Evolutionary conservation across 106 monocot species (phyloP).

Genomic region (Amphibolis antarctica): DNA sequence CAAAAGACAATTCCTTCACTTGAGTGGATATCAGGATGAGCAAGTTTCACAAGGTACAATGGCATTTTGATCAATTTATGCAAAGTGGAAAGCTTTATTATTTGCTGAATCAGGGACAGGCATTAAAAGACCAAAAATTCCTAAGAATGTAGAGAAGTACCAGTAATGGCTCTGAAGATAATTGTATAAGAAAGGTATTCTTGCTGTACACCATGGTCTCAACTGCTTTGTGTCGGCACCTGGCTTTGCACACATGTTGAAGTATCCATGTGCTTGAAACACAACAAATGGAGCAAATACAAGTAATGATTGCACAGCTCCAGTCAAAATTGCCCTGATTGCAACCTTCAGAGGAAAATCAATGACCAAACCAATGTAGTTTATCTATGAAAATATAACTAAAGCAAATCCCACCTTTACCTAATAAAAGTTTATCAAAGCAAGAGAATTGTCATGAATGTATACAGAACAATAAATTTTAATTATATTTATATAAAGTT

Average conservation of each 20-base stretch:
- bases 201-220: constrained; percentile 79
- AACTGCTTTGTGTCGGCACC: constrained; percentile 17
- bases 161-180: constrained; percentile 94
- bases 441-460: no score
- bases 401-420: no score
- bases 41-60: not conserved
- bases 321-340: constrained; percentile 28
- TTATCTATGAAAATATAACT: constrained; percentile 1
- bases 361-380: not conserved
- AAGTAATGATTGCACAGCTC: constrained; percentile 19
- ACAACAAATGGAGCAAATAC: constrained; percentile 55
- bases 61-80: not conserved
- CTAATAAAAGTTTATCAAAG: no score
- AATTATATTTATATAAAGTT: no score
- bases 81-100: not conserved
- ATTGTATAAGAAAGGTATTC: constrained; percentile 58
- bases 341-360: constrained; percentile 31
- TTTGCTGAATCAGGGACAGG: not conserved
- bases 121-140: not conserved
- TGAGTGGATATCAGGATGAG: no score
- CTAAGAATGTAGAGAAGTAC: constrained; percentile 26
- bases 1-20: no score
- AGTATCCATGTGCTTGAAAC: constrained; percentile 83
- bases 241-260: constrained; percentile 38
- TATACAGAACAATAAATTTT: no score